These are phyloP conservation scores for Globisporangium ultimum DNA, from an alignment of 352 stramenopile species.

Conservation along the genomic window DNA sequence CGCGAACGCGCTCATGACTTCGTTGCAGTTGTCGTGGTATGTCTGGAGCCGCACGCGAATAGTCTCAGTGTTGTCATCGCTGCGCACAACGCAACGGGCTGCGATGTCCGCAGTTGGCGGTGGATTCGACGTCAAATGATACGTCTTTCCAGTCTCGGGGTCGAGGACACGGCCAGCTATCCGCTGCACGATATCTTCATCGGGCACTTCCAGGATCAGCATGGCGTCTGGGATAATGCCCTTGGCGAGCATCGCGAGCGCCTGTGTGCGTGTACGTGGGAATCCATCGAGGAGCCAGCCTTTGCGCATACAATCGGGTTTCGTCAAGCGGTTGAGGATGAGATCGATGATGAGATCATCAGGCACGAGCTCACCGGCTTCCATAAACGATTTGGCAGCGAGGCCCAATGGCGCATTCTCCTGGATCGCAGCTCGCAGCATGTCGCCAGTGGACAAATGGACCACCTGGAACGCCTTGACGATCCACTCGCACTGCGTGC, in stretches of 20 bases:
- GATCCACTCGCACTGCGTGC: constrained; percentile 95
- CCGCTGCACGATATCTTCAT: constrained; percentile 92
- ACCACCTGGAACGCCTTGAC: constrained; percentile 89
- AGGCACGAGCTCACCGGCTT: constrained; percentile 89
- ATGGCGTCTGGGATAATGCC: constrained; percentile 90
- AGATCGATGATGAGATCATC: constrained; percentile 95
- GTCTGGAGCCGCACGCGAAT: constrained; percentile 82
- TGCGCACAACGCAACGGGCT: constrained; percentile 56
- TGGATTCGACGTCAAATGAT: constrained; percentile 88
- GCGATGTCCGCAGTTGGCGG: constrained; percentile 50
- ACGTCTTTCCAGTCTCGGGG: constrained; percentile 90
- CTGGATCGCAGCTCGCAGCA: constrained; percentile 89
- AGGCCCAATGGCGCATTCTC: constrained; percentile 48
- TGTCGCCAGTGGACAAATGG: constrained; percentile 94
- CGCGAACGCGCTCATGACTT: constrained; percentile 34
- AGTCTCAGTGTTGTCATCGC: constrained; percentile 90
- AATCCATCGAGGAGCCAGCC: constrained; percentile 96
- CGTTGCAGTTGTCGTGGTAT: constrained; percentile 73
- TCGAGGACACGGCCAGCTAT: constrained; percentile 92
- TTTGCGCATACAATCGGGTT: constrained; percentile 59
- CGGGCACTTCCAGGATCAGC: constrained; percentile 93
- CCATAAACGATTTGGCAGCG: constrained; percentile 92
- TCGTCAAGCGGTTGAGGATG: constrained; percentile 82
- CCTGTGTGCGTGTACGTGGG: constrained; percentile 87
- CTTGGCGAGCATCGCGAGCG: constrained; percentile 47